Evolutionary conservation across 1,139 yeast species (phyloP).

Genomic region (Saccharomyces hybrid): DNA sequence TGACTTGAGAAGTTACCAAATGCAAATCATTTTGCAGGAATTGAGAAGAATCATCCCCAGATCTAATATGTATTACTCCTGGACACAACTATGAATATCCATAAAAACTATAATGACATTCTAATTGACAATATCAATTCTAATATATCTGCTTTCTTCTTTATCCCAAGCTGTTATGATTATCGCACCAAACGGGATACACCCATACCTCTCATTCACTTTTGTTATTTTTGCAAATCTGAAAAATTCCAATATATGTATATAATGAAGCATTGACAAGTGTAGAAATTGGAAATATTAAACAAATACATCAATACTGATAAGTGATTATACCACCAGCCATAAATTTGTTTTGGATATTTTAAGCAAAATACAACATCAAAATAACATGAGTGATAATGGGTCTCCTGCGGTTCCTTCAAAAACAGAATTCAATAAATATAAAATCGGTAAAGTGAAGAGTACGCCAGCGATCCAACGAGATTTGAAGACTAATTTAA

Average conservation of each 20-base stretch:
- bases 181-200: neutral
- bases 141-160: neutral
- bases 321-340: neutral
- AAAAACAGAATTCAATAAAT: slow-evolving; percentile 20
- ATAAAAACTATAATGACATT: neutral
- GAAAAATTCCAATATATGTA: neutral
- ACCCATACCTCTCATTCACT: neutral
- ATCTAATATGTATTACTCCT: slow-evolving; percentile 27
- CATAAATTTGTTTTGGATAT: neutral
- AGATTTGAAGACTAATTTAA: slow-evolving; percentile 24
- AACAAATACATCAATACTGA: neutral
- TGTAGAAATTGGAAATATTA: neutral
- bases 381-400: slow-evolving; percentile 5
- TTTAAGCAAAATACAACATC: neutral
- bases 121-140: neutral
- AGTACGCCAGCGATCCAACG: slow-evolving; percentile 28
- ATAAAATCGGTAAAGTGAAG: slow-evolving; percentile 31
- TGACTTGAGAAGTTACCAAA: slow-evolving; percentile 26
- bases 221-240: neutral
- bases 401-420: slow-evolving; percentile 2
- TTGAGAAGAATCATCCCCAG: slow-evolving; percentile 26
- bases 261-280: neutral
- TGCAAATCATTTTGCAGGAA: slow-evolving; percentile 28
- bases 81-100: slow-evolving; percentile 27
- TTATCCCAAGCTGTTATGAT: neutral